phyloP scores from a whole-genome alignment of 352 stramenopile species.

The Globisporangium orthogonon region DNA sequence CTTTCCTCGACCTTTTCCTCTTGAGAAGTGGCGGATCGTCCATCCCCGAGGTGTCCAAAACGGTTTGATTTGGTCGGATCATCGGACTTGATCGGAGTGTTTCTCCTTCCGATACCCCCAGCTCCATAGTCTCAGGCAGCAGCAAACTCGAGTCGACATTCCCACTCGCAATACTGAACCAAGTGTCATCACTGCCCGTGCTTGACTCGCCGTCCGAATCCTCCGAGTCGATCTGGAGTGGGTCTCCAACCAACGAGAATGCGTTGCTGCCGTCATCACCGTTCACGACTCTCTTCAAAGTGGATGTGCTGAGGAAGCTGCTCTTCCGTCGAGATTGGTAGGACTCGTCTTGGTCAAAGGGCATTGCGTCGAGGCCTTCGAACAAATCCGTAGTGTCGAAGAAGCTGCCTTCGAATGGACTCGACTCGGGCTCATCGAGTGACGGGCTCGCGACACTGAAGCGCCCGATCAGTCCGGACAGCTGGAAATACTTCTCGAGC shows the following conservation, averaged over 20 bases:
- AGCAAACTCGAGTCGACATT: slow-evolving; percentile 35
- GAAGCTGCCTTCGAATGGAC: slow-evolving; percentile 9
- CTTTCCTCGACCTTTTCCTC: slow-evolving; percentile 18
- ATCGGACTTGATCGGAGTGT: neutral
- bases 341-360: slow-evolving; percentile 23
- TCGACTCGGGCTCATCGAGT: neutral
- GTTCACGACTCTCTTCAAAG: slow-evolving; percentile 42
- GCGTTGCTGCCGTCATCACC: slow-evolving; percentile 25
- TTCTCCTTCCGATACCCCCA: neutral
- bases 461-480: slow-evolving; percentile 47
- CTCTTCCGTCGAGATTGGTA: slow-evolving; percentile 14
- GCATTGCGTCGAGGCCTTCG: slow-evolving; percentile 11
- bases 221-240: slow-evolving; percentile 16
- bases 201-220: slow-evolving; percentile 62
- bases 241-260: slow-evolving; percentile 11
- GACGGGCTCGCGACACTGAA: slow-evolving; percentile 33
- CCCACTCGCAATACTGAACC: slow-evolving; percentile 83
- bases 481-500: slow-evolving; percentile 76
- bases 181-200: slow-evolving; percentile 82
- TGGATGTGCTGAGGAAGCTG: slow-evolving; percentile 45
- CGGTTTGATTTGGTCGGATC: slow-evolving; percentile 3
- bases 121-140: neutral
- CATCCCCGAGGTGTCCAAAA: neutral
- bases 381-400: slow-evolving; percentile 17
- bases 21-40: slow-evolving; percentile 10